Evolutionary conservation across 805 yeast species (phyloP).

Genomic region (Cyberlindnera samutprakarnensis): DNA sequence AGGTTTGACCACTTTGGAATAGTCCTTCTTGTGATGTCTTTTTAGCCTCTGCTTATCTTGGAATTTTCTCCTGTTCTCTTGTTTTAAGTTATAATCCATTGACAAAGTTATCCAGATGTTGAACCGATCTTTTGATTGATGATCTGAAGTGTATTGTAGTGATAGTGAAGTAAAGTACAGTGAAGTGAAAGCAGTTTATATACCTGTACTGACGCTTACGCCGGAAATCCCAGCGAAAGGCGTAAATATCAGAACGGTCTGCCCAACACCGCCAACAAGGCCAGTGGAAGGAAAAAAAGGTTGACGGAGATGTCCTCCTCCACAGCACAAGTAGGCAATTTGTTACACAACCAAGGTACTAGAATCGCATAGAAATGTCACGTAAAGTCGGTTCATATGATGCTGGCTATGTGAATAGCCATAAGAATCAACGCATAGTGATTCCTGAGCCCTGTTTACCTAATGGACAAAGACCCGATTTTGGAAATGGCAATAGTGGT

Average conservation of each 20-base stretch:
- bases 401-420: slow-evolving; percentile 5
- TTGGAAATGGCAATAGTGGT: slow-evolving; percentile 7
- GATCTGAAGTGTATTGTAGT: background rate
- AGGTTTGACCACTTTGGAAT: slow-evolving; percentile 25
- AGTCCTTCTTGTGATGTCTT: slow-evolving; percentile 30
- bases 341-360: no score
- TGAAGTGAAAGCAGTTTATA: no score
- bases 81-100: slow-evolving; percentile 25
- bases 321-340: no score
- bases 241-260: no score
- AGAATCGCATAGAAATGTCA: no score
- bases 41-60: slow-evolving; percentile 33
- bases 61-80: slow-evolving; percentile 34
- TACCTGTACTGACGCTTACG: no score
- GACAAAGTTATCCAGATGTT: background rate
- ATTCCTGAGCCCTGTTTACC: slow-evolving; percentile 11
- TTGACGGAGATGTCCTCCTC: no score
- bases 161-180: no score
- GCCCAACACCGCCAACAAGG: no score
- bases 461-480: slow-evolving; percentile 14
- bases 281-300: no score
- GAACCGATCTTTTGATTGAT: slow-evolving; percentile 3
- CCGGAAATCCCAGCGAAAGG: no score
- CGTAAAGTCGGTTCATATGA: slow-evolving; percentile 1
- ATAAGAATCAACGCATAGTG: slow-evolving; percentile 1